phyloP scores from a whole-genome alignment of 495 filamentous ascomycete genomes.

The Halenospora varia region DNA sequence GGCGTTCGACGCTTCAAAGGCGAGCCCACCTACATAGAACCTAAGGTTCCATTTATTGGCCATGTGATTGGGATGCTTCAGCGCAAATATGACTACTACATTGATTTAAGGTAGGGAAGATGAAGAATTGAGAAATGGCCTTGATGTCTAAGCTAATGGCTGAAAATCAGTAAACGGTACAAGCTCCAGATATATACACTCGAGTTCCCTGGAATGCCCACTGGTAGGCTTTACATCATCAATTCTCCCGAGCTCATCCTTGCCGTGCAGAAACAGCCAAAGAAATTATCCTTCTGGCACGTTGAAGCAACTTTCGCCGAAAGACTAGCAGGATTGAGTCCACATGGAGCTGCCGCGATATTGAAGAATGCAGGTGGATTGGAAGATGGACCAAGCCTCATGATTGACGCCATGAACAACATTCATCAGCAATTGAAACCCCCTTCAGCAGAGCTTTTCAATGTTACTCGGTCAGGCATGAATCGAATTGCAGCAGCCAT shows the following conservation, averaged over 20 bases:
- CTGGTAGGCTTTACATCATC: conserved; percentile 20
- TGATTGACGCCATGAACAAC: background rate
- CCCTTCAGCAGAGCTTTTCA: no score
- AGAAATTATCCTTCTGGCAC: conserved; percentile 8
- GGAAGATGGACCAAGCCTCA: background rate
- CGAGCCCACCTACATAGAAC: background rate
- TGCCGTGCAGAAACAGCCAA: conserved; percentile 19
- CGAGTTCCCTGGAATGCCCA: background rate
- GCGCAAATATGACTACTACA: background rate
- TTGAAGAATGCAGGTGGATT: background rate
- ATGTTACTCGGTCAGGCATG: no score
- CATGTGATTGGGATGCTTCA: background rate
- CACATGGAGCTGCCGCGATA: background rate
- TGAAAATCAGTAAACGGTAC: background rate
- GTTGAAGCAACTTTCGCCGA: background rate
- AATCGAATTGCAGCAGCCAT: background rate
- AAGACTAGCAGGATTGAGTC: background rate
- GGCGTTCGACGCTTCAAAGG: no score
- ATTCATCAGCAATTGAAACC: background rate
- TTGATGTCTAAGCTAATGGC: background rate
- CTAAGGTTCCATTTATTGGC: background rate
- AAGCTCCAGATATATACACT: background rate
- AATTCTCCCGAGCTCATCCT: conserved; percentile 21
- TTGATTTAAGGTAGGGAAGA: background rate
- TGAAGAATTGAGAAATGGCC: no score